Base-by-base conservation (phyloP, 768 basidiomycete species). In the Pluteus cervinus region DNA sequence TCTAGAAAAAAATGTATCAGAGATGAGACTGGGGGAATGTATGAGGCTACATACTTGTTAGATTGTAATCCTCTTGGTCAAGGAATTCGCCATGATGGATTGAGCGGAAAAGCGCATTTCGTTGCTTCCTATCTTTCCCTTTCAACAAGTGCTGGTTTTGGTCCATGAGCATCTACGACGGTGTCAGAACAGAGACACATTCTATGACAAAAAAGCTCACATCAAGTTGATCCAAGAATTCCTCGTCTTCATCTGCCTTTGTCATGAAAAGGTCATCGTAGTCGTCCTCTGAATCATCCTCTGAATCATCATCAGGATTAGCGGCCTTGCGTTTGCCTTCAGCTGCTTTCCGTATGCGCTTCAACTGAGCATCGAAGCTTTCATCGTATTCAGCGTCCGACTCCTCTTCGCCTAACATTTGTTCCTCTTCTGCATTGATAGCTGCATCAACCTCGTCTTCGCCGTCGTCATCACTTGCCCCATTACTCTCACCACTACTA, bases 51-150 rank as follows among this genome's bases (percentile, higher is more conserved):
- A n/a, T 53, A 84, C 83, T 67, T 12, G 71, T 69, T 17, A 68
- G 73, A 37, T 55, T 60, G 36, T 65, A 58, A 15, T 59, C 53
- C 21, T 68, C 62, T 2, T 62, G 42, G 37, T 67, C 62, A 25
- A 68, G 65, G 25, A 75, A 68, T 28, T 66, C 55, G 10, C 81
- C 86, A 47, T 81, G 62, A 9, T 63, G 64, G 24, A 86, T 65
- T 0, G 83, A 70, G 15, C 61, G 61, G 68, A 86, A 84, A 1
- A 81, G 34, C 22, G 65, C 55, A n/a, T 79, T 79, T 39, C 65
- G 62, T 40, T 58, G 55, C 47, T 76, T 77, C 20, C 71, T 61
- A 39, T 74, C 58, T 23, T 52, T 59, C 7, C 67, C 57, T 15
- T 47, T 48, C 3, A 79, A 43, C 20, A 81, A 61, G 7, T 68